Base-by-base conservation (phyloP, 2,329 filamentous ascomycete genomes). In the Zopfia rhizophila region DNA sequence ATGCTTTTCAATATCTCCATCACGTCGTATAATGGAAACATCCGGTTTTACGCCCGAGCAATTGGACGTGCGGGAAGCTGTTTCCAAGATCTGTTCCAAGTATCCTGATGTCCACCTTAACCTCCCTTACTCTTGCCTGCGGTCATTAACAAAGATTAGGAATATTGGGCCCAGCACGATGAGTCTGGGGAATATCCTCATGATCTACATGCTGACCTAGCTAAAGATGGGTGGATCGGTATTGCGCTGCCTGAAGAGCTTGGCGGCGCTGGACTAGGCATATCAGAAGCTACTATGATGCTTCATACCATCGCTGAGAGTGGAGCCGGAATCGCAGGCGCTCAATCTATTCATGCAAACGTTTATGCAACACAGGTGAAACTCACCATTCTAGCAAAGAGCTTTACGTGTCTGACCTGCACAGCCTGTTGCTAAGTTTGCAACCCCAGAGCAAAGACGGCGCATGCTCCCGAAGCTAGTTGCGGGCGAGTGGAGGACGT, bases 261-360 rank as follows among this genome's bases (percentile, higher is more conserved):
- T 0, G 90, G 90, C 3, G 90, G 90, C 1, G 81, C 88, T 1
- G 89, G 87, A 0, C 72, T 95, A 7, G 89, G 85, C 7, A 91
- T 95, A 24, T 87, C 87, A 0, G 90, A 94, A 65, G 90, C 90
- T 1, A 90, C 87, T 0, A 89, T 93, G 82, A 93, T 94, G 89
- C 82, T 94, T 78, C 90, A 95, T 61, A 89, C 89, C 2, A 89
- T 92, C 45, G 77, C 87, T 1, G 87, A 91, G 72, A 86, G 83
- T 2, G 90, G 90, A 0, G 90, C 90, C 3, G 90, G 90, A 3
- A 91, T 94, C 78, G 88, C 88, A 12, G 81, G 81, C 1, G 82
- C 81, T 1, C 81, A 83, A 51, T 76, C 78, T 1, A 81, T 84
- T 16, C 81, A 84, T 46, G 81, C 80, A 16, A 84, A 84, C 51